These are phyloP conservation scores for Phanerodontia chrysosporium DNA, from an alignment of 768 basidiomycete genomes.

Conservation along the genomic window DNA sequence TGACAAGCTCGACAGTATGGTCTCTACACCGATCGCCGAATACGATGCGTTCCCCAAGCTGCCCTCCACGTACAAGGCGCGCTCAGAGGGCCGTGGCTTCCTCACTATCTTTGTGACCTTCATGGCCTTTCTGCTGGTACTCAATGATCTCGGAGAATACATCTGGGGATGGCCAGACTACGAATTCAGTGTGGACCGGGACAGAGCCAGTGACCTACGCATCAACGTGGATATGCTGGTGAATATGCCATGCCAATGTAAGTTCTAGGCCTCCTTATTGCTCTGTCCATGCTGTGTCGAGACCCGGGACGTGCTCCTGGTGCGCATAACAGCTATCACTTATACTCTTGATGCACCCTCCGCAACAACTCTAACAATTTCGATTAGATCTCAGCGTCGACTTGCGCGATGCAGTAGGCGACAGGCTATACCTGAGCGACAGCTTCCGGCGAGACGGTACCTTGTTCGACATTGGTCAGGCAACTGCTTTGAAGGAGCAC, in stretches of 20 bases:
- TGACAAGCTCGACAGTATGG: conserved; percentile 58
- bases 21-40: conserved; percentile 60
- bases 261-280: conserved; percentile 53
- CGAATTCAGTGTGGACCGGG: conserved; percentile 81
- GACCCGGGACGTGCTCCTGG: too few relatives aligned
- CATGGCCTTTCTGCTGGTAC: conserved; percentile 66
- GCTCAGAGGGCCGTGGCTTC: conserved; percentile 77
- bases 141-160: conserved; percentile 89
- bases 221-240: conserved; percentile 92
- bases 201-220: conserved; percentile 57
- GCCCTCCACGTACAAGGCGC: conserved; percentile 73
- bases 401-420: conserved; percentile 89
- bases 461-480: conserved; percentile 78
- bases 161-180: conserved; percentile 92
- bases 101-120: conserved; percentile 69
- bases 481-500: conserved; percentile 69
- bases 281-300: too few relatives aligned
- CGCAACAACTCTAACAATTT: background rate
- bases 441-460: conserved; percentile 84
- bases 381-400: conserved; percentile 77
- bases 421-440: conserved; percentile 78
- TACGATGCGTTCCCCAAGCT: conserved; percentile 90
- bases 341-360: too few relatives aligned
- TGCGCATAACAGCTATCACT: too few relatives aligned
- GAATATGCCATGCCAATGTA: conserved; percentile 90